Percentiles rank a stretch among this genome's conserved stretches.
phyloP scores from a whole-genome alignment of 352 stramenopile species.

The Globisporangium canariense region DNA sequence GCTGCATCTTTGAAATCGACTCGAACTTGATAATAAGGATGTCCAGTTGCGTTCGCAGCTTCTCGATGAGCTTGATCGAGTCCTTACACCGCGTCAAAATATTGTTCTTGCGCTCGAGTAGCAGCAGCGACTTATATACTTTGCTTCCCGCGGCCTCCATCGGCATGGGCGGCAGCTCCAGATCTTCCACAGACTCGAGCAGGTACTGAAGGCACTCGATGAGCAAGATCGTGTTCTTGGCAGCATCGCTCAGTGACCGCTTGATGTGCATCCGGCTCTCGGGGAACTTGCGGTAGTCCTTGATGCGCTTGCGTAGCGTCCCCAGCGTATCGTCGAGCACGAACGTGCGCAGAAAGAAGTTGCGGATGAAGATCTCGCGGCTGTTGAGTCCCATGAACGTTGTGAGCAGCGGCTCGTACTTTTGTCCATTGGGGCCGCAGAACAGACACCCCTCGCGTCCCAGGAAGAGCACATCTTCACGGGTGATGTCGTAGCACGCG shows the following conservation, averaged over 20 bases:
- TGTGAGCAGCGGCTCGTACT: constrained; percentile 95
- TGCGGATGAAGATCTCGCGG: constrained; percentile 97
- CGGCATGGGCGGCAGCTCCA: constrained; percentile 57
- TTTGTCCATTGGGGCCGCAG: constrained; percentile 90
- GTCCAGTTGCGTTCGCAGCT: constrained; percentile 89
- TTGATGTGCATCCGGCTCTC: constrained; percentile 81
- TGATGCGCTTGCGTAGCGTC: constrained; percentile 84
- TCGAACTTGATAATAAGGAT: constrained; percentile 91
- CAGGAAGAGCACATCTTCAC: constrained; percentile 96
- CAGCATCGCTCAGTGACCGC: constrained; percentile 87
- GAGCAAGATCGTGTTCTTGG: constrained; percentile 94
- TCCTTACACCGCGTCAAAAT: constrained; percentile 92
- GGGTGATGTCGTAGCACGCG: constrained; percentile 95
- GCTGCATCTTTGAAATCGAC: constrained; percentile 85
- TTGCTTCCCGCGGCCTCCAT: constrained; percentile 49
- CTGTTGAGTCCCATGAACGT: constrained; percentile 95
- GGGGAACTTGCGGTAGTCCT: constrained; percentile 81
- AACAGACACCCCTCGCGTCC: constrained; percentile 93
- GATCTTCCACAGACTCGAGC: constrained; percentile 92
- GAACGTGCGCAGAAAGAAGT: constrained; percentile 96
- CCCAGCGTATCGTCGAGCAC: constrained; percentile 94
- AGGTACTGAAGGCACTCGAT: constrained; percentile 97
- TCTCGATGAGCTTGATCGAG: constrained; percentile 94
- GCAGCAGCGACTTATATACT: constrained; percentile 92
- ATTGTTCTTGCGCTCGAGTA: constrained; percentile 87